phyloP scores from a whole-genome alignment of 805 yeast species.

The Hyphopichia homilentoma region DNA sequence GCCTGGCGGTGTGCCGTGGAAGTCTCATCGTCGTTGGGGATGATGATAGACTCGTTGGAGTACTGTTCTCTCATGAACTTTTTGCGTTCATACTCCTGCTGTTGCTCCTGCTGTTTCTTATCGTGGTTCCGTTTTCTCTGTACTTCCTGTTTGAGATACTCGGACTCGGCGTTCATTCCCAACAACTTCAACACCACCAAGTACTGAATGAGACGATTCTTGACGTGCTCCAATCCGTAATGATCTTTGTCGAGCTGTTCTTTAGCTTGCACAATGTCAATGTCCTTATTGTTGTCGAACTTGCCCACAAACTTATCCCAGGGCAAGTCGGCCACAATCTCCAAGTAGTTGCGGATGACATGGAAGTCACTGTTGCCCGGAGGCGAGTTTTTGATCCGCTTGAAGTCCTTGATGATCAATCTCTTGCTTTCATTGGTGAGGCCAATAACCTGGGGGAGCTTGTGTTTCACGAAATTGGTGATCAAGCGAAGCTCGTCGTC shows the following conservation, averaged over 20 bases:
- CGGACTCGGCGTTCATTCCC: conserved; percentile 35
- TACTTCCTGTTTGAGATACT: conserved; percentile 7
- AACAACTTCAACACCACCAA: conserved; percentile 69
- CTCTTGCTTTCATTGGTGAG: conserved; percentile 37
- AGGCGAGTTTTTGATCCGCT: conserved; percentile 52
- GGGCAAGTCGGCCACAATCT: conserved; percentile 62
- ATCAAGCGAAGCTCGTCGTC: conserved; percentile 39
- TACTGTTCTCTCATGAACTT: conserved; percentile 14
- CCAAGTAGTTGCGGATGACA: conserved; percentile 60
- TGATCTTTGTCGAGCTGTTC: conserved; percentile 39
- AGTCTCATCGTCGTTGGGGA: conserved; percentile 36
- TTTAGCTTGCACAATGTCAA: conserved; percentile 45
- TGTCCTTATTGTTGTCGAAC: conserved; percentile 35
- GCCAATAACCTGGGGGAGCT: conserved; percentile 30
- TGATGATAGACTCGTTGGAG: conserved; percentile 21
- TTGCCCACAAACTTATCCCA: conserved; percentile 42
- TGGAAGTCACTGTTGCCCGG: conserved; percentile 61
- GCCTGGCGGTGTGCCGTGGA: conserved; percentile 22
- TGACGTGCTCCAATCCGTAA: conserved; percentile 43
- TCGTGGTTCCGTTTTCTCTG: conserved; percentile 5
- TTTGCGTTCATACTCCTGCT: conserved; percentile 9
- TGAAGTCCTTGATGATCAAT: conserved; percentile 46
- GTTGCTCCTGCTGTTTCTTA: conserved; percentile 4
- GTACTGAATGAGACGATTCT: conserved; percentile 73
- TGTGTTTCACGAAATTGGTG: conserved; percentile 32